Base-by-base conservation (phyloP, 176 grass and related monocot genomes). In the Phoenix roebelenii region DNA sequence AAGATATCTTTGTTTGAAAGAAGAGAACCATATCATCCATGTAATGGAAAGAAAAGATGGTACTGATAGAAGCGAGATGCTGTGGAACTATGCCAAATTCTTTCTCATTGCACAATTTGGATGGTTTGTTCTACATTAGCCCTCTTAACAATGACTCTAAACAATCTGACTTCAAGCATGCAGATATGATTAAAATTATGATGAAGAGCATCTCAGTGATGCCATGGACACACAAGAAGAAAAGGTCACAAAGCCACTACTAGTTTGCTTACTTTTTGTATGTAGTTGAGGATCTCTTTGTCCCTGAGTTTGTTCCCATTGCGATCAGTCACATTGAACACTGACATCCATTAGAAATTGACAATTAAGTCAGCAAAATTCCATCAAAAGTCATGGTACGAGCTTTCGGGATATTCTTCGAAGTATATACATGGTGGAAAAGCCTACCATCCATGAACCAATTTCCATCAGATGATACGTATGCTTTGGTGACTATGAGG, bases 371-470 rank as follows among this genome's bases (percentile, higher is more conserved):
- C 14, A 44, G 35, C 35, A 44, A 44, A 7, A 15, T 20, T 14
- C 9, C 18, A 6, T 0, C 10, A 23, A 52, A 16, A 26, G 17
- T 52, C 5, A 65, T 28, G 4, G 7, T 23, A 19, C 0, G 54
- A 55, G 17, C 3, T 67, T 35, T 51, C 5, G 18, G 9, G 16
- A 30, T 50, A n/a, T 51, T 51, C 50, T 51, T 5, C 23, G 5
- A 51, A 25, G 17, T 14, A 17, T 14, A 17, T 18, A 50, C 28
- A 28, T 29, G 57, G 57, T 15, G 23, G 7, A 44, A 44, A 44
- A 44, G 16, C 63, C 32, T 68, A 68, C 65, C 65, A 54, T 68
- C 52, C 65, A 68, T 68, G 26, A 68, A 68, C 65, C 65, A 68
- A 30, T 7, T 55, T 52, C 52, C 65, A 18, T 68, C 65, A 17